Percentiles rank a stretch among this genome's conserved stretches.
These are phyloP conservation scores for Fusarium agapanthi DNA, from an alignment of 2,329 filamentous ascomycete genomes.

Conservation along the genomic window DNA sequence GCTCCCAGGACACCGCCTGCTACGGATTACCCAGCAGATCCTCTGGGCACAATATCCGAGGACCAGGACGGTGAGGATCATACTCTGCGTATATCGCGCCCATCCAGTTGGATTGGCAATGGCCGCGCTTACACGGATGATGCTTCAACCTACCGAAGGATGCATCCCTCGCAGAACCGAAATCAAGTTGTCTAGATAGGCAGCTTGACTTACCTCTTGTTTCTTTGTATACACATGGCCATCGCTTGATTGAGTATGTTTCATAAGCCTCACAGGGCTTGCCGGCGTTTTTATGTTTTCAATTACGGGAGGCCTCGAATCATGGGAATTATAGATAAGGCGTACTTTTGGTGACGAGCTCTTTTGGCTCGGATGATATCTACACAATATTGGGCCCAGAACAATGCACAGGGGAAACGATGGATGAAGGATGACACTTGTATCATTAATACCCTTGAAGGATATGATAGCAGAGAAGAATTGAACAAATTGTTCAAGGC, in stretches of 20 bases:
- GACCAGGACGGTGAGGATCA: conserved; percentile 40
- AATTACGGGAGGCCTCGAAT: background rate
- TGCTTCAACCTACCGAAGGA: conserved; percentile 31
- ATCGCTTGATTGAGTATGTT: conserved; percentile 18
- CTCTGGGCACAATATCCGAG: conserved; percentile 47
- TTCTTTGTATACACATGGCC: background rate
- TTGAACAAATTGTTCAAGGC: background rate
- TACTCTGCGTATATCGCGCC: conserved; percentile 37
- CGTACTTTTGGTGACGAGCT: conserved; percentile 10
- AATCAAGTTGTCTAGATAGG: conserved; percentile 29
- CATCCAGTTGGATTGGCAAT: conserved; percentile 33
- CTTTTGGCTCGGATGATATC: conserved; percentile 5
- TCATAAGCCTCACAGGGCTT: conserved; percentile 13
- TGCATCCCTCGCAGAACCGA: conserved; percentile 30
- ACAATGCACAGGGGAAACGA: conserved; percentile 6
- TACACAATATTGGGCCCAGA: conserved; percentile 21
- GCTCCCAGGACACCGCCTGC: conserved; percentile 59
- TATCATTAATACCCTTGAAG: conserved; percentile 39
- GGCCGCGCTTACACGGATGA: conserved; percentile 41
- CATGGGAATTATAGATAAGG: conserved; percentile 35
- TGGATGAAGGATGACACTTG: conserved; percentile 25
- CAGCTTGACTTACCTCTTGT: background rate
- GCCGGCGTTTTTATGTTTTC: conserved; percentile 28
- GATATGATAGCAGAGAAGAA: conserved; percentile 12
- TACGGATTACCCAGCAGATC: conserved; percentile 42